A percentile compares a stretch with the other conserved stretches of the same genome.
Evolutionary conservation across 768 basidiomycete genomes (phyloP).

Genomic region (Russula griseocarnosa): DNA sequence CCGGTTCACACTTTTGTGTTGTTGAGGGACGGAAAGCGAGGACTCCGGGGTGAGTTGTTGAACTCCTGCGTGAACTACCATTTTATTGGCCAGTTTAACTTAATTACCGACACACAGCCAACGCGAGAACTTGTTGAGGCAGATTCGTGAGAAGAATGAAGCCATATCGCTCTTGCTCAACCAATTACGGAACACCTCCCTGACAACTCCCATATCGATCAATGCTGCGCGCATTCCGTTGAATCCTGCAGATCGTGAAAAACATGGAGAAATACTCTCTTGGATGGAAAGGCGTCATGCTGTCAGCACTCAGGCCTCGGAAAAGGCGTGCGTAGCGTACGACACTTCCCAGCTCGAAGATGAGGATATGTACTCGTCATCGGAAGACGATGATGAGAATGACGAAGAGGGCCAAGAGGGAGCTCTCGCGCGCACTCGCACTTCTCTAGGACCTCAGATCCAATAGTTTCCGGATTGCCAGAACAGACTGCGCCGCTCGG

Average conservation of each 20-base stretch:
- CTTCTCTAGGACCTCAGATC: not conserved
- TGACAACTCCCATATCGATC: constrained; percentile 34
- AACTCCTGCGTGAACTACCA: too few species aligned
- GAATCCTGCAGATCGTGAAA: constrained; percentile 30
- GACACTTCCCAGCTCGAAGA: constrained; percentile 36
- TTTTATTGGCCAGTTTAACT: not conserved
- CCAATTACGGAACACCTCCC: constrained; percentile 31
- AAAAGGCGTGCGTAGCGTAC: constrained; percentile 30
- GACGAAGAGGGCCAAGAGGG: constrained; percentile 19
- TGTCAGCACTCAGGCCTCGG: constrained; percentile 23
- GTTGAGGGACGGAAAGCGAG: constrained; percentile 36
- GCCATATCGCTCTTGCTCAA: constrained; percentile 32
- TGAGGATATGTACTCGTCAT: constrained; percentile 31
- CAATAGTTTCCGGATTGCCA: not conserved
- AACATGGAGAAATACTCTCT: constrained; percentile 33
- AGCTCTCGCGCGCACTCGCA: constrained; percentile 20
- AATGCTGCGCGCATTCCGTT: constrained; percentile 31
- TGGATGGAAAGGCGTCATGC: constrained; percentile 35
- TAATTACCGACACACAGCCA: constrained; percentile 25
- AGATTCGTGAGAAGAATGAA: constrained; percentile 36
- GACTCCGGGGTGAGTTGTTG: constrained; percentile 33
- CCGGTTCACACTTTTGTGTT: constrained; percentile 33
- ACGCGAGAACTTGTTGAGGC: constrained; percentile 34
- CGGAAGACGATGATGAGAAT: constrained; percentile 29
- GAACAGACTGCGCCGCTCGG: constrained; percentile 19